Percentiles rank a stretch among this genome's conserved stretches.
phyloP scores from a whole-genome alignment of 1,139 yeast species.

The Groenewaldozyma auringiensis region DNA sequence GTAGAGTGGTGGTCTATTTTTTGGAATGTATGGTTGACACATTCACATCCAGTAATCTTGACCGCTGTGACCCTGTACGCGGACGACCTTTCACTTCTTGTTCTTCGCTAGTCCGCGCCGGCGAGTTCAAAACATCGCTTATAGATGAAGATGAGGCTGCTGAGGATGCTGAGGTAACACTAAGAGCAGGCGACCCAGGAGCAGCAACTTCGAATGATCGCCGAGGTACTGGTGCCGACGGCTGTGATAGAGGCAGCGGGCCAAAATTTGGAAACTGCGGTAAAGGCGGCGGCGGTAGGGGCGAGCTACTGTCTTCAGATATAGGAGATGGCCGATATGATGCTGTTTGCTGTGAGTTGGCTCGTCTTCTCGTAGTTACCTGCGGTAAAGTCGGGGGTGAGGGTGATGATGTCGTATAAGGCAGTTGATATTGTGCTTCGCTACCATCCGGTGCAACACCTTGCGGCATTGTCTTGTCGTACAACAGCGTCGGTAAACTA shows the following conservation, averaged over 20 bases:
- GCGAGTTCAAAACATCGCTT: constrained; percentile 3
- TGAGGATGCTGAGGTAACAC: constrained; percentile 5
- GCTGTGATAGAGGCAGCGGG: background rate
- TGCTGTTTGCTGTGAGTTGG: background rate
- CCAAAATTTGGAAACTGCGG: constrained; percentile 5
- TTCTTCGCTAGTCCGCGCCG: constrained; percentile 2
- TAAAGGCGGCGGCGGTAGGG: background rate
- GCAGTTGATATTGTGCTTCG: no score
- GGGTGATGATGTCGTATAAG: background rate
- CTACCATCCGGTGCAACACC: no score
- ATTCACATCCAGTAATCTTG: constrained; percentile 22
- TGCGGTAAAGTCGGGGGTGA: background rate
- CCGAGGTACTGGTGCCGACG: constrained; percentile 1
- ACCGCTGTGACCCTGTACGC: constrained; percentile 10
- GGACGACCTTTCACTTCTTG: background rate
- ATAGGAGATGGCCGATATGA: background rate
- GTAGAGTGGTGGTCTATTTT: constrained; percentile 1
- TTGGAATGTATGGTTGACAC: constrained; percentile 15
- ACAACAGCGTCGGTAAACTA: background rate
- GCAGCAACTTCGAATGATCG: background rate
- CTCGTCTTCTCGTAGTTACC: background rate
- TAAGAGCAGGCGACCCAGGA: background rate
- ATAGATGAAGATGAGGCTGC: constrained; percentile 7
- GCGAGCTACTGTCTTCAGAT: background rate
- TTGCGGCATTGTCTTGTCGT: background rate